Evolutionary conservation across 2,329 filamentous ascomycete genomes (phyloP).

Genomic region (Pestalotiopsis sp.): DNA sequence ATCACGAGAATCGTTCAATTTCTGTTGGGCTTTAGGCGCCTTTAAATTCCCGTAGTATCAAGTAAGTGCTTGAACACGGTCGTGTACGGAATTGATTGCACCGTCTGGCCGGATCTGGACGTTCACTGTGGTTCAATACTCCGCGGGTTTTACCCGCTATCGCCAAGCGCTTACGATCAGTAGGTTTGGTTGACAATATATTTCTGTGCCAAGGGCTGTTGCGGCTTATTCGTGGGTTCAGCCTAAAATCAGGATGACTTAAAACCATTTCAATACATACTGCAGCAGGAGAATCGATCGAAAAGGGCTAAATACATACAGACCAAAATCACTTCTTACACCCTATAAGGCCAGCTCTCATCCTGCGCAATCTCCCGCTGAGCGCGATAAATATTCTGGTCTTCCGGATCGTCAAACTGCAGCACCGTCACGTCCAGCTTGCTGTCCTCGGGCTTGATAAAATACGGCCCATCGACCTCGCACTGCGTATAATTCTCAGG

Average conservation of each 20-base stretch:
- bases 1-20: too few species aligned
- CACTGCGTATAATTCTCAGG: constrained; percentile 38
- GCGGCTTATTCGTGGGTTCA: not conserved
- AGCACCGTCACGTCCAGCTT: constrained; percentile 13
- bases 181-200: not conserved
- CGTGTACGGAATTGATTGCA: not conserved
- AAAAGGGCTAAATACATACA: too few species aligned
- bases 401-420: constrained; percentile 19
- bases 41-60: too few species aligned
- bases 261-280: too few species aligned
- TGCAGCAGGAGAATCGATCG: too few species aligned
- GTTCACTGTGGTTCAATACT: not conserved
- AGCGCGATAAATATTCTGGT: constrained; percentile 18
- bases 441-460: constrained; percentile 30
- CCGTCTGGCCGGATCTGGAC: not conserved
- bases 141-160: not conserved
- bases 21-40: not conserved
- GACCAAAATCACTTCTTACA: not conserved
- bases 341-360: not conserved
- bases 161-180: not conserved
- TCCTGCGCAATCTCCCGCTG: constrained; percentile 17
- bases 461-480: constrained; percentile 41
- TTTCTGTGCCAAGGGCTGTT: not conserved
- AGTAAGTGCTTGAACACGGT: too few species aligned
- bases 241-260: not conserved